Evolutionary conservation across 352 stramenopile genomes (phyloP).

Genomic region (Pythium dissimile): DNA sequence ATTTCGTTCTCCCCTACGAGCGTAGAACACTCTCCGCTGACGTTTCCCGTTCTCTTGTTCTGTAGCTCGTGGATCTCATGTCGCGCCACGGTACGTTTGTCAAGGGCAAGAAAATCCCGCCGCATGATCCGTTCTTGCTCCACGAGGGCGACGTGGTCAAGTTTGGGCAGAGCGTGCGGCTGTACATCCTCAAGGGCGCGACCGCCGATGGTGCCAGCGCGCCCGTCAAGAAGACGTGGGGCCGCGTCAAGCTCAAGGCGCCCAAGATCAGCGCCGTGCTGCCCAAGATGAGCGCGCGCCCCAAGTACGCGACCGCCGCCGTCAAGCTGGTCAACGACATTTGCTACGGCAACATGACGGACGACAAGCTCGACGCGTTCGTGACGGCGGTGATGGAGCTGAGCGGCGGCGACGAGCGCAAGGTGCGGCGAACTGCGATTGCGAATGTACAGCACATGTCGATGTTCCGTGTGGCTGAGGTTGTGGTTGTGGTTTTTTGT

Average conservation of each 20-base stretch:
- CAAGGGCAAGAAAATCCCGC: constrained; percentile 77
- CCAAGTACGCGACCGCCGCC: constrained; percentile 49
- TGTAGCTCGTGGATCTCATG: constrained; percentile 86
- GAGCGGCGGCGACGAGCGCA: constrained; percentile 54
- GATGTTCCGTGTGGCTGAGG: neutral
- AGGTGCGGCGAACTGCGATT: constrained; percentile 30
- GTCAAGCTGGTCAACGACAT: constrained; percentile 85
- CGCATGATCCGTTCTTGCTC: constrained; percentile 78
- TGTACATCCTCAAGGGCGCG: constrained; percentile 81
- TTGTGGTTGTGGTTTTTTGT: neutral
- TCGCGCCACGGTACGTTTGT: constrained; percentile 86
- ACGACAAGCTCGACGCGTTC: constrained; percentile 73
- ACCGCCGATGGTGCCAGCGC: constrained; percentile 57
- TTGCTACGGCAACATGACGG: constrained; percentile 67
- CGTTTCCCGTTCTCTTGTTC: neutral
- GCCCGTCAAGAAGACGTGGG: constrained; percentile 80
- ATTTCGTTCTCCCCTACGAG: neutral
- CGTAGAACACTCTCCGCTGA: neutral
- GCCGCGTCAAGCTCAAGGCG: constrained; percentile 65
- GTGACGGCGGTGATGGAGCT: constrained; percentile 68
- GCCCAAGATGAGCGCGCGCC: constrained; percentile 58
- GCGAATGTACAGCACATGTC: too few species aligned
- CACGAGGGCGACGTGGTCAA: constrained; percentile 84
- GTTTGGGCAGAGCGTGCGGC: constrained; percentile 83
- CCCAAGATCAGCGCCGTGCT: constrained; percentile 70